Conservation (phyloP, 2,329 filamentous ascomycete genomes). For the Aspergillus ustus region DNA sequence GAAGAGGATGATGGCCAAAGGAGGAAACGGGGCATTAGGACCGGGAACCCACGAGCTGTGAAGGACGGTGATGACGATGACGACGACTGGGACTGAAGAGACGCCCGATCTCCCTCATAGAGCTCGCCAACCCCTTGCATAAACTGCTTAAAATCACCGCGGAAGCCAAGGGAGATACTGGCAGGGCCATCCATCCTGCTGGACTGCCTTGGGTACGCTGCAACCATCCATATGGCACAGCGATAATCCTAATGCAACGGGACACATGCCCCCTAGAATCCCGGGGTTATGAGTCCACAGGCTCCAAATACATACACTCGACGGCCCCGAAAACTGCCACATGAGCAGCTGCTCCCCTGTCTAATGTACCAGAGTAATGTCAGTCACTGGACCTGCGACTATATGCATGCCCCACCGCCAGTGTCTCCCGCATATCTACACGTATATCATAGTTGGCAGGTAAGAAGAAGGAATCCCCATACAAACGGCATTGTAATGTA, state of each 20-base stretch:
- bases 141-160: not conserved
- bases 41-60: constrained; percentile 32
- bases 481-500: not conserved
- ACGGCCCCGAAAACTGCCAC: not conserved
- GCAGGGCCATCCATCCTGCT: not conserved
- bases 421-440: not conserved
- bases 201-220: not conserved
- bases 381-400: not conserved
- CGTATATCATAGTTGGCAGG: not conserved
- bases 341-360: not conserved
- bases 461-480: not conserved
- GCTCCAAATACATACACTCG: not conserved
- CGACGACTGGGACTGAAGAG: constrained; percentile 52
- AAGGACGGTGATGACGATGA: constrained; percentile 50
- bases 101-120: not conserved
- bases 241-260: not conserved
- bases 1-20: constrained; percentile 20
- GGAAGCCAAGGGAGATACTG: not conserved
- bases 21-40: constrained; percentile 34
- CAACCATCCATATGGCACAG: not conserved
- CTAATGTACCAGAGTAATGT: not conserved
- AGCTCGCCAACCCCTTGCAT: not conserved
- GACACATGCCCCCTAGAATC: not conserved
- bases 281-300: not conserved
- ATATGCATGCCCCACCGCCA: not conserved